These are phyloP conservation scores for Irpex sp. DNA, from an alignment of 1,284 basidiomycete genomes.

Conservation along the genomic window DNA sequence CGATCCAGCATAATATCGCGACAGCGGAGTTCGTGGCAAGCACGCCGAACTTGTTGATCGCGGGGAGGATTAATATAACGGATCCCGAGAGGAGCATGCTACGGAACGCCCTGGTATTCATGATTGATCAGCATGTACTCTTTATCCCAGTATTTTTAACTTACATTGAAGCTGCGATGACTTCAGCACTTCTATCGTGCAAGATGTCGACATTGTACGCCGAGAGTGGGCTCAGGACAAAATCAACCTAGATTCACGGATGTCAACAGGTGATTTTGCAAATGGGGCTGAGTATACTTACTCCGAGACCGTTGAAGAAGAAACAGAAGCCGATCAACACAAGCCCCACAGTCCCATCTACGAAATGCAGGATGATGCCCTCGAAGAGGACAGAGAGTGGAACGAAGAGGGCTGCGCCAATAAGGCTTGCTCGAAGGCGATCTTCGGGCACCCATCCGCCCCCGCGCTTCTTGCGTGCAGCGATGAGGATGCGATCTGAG, in stretches of 20 bases:
- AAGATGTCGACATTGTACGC: slow-evolving; percentile 58
- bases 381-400: slow-evolving; percentile 31
- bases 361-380: slow-evolving; percentile 26
- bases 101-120: slow-evolving; percentile 33
- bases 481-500: slow-evolving; percentile 45
- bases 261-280: slow-evolving; percentile 19
- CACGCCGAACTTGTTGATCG: slow-evolving; percentile 51
- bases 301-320: slow-evolving; percentile 49
- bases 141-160: slow-evolving; percentile 5
- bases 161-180: slow-evolving; percentile 41
- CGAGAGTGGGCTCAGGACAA: slow-evolving; percentile 46
- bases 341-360: slow-evolving; percentile 36
- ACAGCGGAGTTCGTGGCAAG: slow-evolving; percentile 46
- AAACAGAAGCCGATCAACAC: slow-evolving; percentile 38
- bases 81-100: slow-evolving; percentile 36
- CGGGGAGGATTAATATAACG: slow-evolving; percentile 43
- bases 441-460: slow-evolving; percentile 53
- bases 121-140: not conserved
- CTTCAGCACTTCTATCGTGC: slow-evolving; percentile 50
- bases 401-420: slow-evolving; percentile 40
- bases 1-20: slow-evolving; percentile 38
- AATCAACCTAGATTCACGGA: slow-evolving; percentile 28
- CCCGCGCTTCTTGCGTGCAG: slow-evolving; percentile 39
- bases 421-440: slow-evolving; percentile 42
- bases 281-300: slow-evolving; percentile 23